These are phyloP conservation scores for Solanum aculeatissimum DNA, from an alignment of 305 asterid genomes.

Conservation along the genomic window DNA sequence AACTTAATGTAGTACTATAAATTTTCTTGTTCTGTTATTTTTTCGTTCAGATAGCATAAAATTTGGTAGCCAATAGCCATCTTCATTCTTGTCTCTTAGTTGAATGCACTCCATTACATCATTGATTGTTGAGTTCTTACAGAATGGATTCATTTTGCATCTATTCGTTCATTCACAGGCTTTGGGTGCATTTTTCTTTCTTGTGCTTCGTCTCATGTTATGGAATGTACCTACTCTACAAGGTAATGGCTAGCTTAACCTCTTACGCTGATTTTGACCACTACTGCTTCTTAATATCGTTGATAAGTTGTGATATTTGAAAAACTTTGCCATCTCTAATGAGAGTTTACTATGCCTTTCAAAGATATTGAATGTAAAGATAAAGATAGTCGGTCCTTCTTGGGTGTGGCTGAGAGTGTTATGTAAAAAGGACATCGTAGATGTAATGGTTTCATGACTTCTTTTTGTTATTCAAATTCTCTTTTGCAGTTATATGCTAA, in stretches of 20 bases:
- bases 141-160: neutral
- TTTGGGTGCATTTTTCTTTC: conserved; percentile 89
- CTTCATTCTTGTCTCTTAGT: neutral
- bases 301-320: neutral
- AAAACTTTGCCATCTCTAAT: neutral
- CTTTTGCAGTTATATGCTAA: neutral
- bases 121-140: neutral
- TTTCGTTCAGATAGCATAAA: neutral
- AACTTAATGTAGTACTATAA: neutral
- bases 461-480: neutral
- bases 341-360: neutral
- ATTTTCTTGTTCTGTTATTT: neutral
- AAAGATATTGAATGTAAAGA: neutral
- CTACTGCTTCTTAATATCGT: neutral
- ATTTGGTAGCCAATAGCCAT: neutral
- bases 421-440: neutral
- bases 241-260: conserved; percentile 31
- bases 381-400: neutral
- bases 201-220: conserved; percentile 65
- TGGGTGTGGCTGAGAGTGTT: neutral
- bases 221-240: conserved; percentile 73
- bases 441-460: neutral
- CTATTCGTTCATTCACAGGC: conserved; percentile 41
- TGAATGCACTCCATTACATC: neutral
- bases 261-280: neutral